phyloP scores from a whole-genome alignment of 495 filamentous ascomycete genomes.

The Penicillium desertorum region DNA sequence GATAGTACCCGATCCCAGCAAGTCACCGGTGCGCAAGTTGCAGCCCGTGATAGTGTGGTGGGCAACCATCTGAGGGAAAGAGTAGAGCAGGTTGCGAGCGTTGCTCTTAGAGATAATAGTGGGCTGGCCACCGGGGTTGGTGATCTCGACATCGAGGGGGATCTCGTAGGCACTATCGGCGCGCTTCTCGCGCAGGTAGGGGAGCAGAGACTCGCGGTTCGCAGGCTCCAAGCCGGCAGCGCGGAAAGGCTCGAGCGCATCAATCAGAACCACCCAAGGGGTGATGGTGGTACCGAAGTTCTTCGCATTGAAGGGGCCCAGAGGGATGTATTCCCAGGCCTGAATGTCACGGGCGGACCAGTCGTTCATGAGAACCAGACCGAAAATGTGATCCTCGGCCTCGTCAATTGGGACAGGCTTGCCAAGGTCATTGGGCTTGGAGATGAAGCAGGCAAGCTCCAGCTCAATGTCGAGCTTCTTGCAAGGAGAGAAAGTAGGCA shows the following conservation, averaged over 20 bases:
- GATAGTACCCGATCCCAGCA: constrained; percentile 89
- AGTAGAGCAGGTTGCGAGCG: constrained; percentile 76
- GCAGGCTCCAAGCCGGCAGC: constrained; percentile 54
- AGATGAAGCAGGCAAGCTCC: constrained; percentile 82
- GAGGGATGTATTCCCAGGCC: constrained; percentile 82
- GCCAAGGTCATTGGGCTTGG: constrained; percentile 64
- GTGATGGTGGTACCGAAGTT: constrained; percentile 90
- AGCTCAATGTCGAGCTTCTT: constrained; percentile 81
- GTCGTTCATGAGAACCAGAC: constrained; percentile 88
- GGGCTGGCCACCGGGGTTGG: constrained; percentile 60
- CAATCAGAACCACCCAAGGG: constrained; percentile 83
- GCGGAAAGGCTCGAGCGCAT: constrained; percentile 77
- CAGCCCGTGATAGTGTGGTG: constrained; percentile 90
- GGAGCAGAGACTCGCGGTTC: constrained; percentile 62
- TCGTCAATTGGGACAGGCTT: constrained; percentile 59
- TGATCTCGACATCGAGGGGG: constrained; percentile 69
- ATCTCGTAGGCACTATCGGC: constrained; percentile 71
- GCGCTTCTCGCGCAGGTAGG: constrained; percentile 67
- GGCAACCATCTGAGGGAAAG: constrained; percentile 91
- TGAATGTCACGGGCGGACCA: constrained; percentile 94
- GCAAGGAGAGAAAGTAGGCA: constrained; percentile 62
- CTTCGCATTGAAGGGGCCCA: constrained; percentile 88
- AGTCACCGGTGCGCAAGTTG: constrained; percentile 74
- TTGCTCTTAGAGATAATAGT: constrained; percentile 66
- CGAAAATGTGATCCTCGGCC: constrained; percentile 79